These are phyloP conservation scores for Tilletiaria anomala DNA, from an alignment of 1,284 basidiomycete genomes.

Conservation along the genomic window DNA sequence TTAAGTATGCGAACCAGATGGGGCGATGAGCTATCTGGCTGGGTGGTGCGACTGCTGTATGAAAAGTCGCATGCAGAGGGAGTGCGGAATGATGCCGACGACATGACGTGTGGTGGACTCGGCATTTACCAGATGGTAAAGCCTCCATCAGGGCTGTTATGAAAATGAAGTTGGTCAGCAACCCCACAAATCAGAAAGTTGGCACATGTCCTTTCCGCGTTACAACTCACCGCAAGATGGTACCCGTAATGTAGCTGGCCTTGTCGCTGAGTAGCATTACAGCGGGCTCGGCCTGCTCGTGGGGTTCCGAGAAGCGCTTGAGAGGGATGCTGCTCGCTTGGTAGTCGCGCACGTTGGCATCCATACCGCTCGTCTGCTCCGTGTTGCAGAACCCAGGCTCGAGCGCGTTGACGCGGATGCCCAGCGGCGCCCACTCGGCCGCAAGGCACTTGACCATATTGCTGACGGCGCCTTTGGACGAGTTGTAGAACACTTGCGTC, in stretches of 20 bases:
- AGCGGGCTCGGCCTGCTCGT: conserved; percentile 36
- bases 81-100: no score
- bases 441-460: conserved; percentile 40
- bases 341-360: conserved; percentile 33
- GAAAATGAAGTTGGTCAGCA: not conserved
- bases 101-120: no score
- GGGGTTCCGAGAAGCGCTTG: conserved; percentile 36
- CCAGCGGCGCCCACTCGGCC: conserved; percentile 36
- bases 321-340: conserved; percentile 35
- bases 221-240: not conserved
- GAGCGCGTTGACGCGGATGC: conserved; percentile 38
- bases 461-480: conserved; percentile 37
- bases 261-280: conserved; percentile 34
- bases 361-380: conserved; percentile 39
- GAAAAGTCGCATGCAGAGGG: no score
- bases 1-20: no score
- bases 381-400: conserved; percentile 38
- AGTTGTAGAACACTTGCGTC: conserved; percentile 39
- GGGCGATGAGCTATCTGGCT: no score
- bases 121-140: conserved; percentile 36
- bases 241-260: no score
- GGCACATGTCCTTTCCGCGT: not conserved
- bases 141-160: conserved; percentile 34
- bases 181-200: not conserved
- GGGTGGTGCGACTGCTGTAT: no score